Base-by-base conservation (phyloP, 139 green algal species). In the Desmodesmus armatus region DNA sequence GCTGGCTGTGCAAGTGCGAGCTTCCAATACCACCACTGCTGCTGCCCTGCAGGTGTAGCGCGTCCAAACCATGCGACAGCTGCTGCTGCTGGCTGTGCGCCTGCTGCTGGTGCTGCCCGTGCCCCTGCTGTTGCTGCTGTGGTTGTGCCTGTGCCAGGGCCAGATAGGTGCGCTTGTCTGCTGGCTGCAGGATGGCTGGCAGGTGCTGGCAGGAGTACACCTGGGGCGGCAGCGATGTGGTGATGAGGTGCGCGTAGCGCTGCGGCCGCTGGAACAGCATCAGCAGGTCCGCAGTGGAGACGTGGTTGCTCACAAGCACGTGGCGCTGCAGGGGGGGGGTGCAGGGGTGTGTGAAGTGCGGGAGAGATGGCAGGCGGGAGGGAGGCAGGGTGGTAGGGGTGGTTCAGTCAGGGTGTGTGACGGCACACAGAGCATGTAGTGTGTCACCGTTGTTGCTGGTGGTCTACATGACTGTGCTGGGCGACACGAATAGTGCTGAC, bases 281-380 rank as follows among this genome's bases (percentile, higher is more conserved):
- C 88, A 95, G 91, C 11, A 95, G 79, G 85, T 95, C 92, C 6
- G 88, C 92, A 17, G 85, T 82, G 62, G 78, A 89, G 27, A 83
- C 40, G 70, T 95, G 92, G 78, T 95, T 95, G 76, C 83, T 91
- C 31, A 94, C 89, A 17, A 95, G 65, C 5, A 95, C 85, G 69
- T 95, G 92, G 3, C 85, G 77, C 55, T 87, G 73, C 53, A 23
- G 66, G n/a, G n/a, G n/a, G n/a, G n/a, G n/a, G n/a, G n/a, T n/a
- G n/a, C n/a, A n/a, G n/a, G n/a, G n/a, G 17, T 3, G 62, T 7
- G 6, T n/a, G 21, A 21, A n/a, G 53, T 65, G 53, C 53, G 19
- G 53, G 19, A 21, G n/a, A n/a, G n/a, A n/a, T n/a, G n/a, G n/a
- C n/a, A n/a, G n/a, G n/a, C n/a, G n/a, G n/a, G n/a, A n/a, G 23